Base-by-base conservation (phyloP, 176 grass and related monocot species). In the Musa acuminata region DNA sequence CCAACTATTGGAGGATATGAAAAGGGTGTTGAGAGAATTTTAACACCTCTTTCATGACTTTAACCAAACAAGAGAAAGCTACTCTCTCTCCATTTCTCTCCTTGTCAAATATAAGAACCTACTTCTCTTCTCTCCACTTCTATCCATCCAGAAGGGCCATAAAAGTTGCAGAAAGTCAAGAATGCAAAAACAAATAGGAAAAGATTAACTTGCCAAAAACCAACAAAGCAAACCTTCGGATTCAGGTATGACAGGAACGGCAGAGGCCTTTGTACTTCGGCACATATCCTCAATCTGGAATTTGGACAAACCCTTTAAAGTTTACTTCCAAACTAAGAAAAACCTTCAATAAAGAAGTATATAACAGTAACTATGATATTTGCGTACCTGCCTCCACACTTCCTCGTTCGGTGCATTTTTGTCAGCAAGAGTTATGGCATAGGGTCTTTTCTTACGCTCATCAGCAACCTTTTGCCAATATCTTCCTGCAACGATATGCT, bases 331-430 rank as follows among this genome's bases (percentile, higher is more conserved):
- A 77, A 60, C 12, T 9, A 27, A 76, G 3, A 52, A 78, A 72
- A 27, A 53, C 26, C 72, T 19, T 51, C 27, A 0, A 78, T 78
- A 52, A 62, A 14, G 55, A 12, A 11, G 73, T 27, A 19, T 14
- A 72, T 54, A 65, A 64, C 54, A 2, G 19, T 17, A 5, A 51
- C 52, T n/a, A 11, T 8, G 60, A 27, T n/a, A 49, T 73, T 13
- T 53, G 78, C 82, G 35, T 83, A 67, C 94, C 90, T 98, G 90
- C 67, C 80, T 87, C 94, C 94, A 98, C 54, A 98, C 94, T 89
- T 93, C 94, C 81, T 98, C 90, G 11, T 98, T 98, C 82, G 94
- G 94, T 49, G 94, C 94, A 87, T 98, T 98, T 88, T 98, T 98
- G 79, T 98, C 94, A 79, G 94, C 94, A 12, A 98, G 87, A 51